A percentile compares a stretch with the other conserved stretches of the same genome.
Conservation (phyloP, 106 monocot species). For the Xerophyta viscosa region DNA sequence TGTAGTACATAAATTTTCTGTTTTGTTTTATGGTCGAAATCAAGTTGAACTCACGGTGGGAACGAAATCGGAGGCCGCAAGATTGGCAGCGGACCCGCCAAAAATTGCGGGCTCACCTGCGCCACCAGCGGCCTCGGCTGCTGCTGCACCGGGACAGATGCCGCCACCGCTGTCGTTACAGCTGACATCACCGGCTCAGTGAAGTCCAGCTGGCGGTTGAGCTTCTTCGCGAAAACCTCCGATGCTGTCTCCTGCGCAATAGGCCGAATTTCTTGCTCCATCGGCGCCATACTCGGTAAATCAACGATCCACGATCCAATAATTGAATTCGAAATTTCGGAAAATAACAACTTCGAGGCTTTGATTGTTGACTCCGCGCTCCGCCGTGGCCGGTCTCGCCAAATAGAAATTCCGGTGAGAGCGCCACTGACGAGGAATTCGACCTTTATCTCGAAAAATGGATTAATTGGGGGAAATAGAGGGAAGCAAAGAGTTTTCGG, state of each 20-base stretch:
- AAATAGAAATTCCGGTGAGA: not conserved
- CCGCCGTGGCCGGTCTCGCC: not conserved
- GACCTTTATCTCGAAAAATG: not conserved
- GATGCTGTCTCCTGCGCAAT: constrained; percentile 7
- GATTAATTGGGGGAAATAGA: too few species aligned
- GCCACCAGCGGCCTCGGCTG: not conserved
- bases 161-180: not conserved
- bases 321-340: not conserved
- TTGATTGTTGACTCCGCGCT: not conserved
- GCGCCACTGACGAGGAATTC: not conserved
- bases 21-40: too few species aligned
- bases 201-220: constrained; percentile 64
- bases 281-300: not conserved
- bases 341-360: not conserved
- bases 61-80: constrained; percentile 14
- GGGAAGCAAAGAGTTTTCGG: too few species aligned
- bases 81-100: not conserved
- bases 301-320: not conserved
- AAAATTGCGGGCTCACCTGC: not conserved
- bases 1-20: too few species aligned
- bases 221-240: constrained; percentile 49
- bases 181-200: constrained; percentile 4
- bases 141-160: not conserved
- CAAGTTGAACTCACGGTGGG: constrained; percentile 19
- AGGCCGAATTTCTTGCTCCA: constrained; percentile 33